Conservation (phyloP, 148 eudicot species). For the Chenopodium quinoa region DNA sequence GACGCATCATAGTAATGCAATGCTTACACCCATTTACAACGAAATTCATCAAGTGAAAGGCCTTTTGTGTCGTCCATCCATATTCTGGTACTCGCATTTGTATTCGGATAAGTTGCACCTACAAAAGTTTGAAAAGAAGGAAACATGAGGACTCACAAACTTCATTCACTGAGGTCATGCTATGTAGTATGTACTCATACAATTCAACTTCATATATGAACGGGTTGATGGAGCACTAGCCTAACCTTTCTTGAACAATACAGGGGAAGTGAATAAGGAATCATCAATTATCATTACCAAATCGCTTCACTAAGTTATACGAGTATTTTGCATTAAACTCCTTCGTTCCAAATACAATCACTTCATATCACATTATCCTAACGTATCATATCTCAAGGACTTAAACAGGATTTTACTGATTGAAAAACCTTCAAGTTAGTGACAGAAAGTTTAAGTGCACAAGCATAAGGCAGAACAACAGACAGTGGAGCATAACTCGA, state of each 20-base stretch:
- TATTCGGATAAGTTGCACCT: slow-evolving; percentile 76
- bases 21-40: slow-evolving; percentile 71
- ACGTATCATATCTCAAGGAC: neutral
- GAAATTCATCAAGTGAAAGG: slow-evolving; percentile 78
- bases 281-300: too few relatives aligned
- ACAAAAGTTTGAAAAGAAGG: neutral
- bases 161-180: neutral
- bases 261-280: too few relatives aligned
- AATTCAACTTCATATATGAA: too few relatives aligned
- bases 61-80: slow-evolving; percentile 86
- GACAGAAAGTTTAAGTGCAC: too few relatives aligned
- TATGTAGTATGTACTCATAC: too few relatives aligned
- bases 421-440: too few relatives aligned
- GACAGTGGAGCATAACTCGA: too few relatives aligned
- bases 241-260: too few relatives aligned
- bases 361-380: neutral
- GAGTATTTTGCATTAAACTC: neutral
- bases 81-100: slow-evolving; percentile 67
- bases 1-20: slow-evolving; percentile 10
- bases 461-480: too few relatives aligned
- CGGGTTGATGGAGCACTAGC: too few relatives aligned
- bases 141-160: neutral
- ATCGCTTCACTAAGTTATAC: neutral
- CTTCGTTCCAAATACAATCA: neutral
- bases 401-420: too few relatives aligned